A percentile compares a stretch with the other conserved stretches of the same genome.
Evolutionary conservation across 371 early-diverging fungal genomes (phyloP).

Genomic region (Mucor circinelloides): DNA sequence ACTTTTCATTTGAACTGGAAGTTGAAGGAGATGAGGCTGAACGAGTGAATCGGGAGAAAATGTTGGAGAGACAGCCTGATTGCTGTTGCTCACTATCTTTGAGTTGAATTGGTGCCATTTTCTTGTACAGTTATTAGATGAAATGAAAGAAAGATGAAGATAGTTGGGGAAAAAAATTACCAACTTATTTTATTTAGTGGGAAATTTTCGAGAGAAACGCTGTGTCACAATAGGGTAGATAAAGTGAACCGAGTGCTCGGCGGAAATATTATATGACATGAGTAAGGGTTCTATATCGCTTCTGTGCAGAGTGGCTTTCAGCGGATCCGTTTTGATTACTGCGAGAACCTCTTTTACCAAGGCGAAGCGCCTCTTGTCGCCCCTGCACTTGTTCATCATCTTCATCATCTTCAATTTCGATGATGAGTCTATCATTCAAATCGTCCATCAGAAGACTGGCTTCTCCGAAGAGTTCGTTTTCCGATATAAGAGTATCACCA

Average conservation of each 20-base stretch:
- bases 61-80: constrained; percentile 15
- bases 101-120: constrained; percentile 27
- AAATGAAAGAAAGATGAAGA: constrained; percentile 8
- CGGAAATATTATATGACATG: constrained; percentile 19
- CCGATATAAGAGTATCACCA: constrained; percentile 10
- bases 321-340: not conserved
- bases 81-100: constrained; percentile 6
- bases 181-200: constrained; percentile 7
- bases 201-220: not conserved
- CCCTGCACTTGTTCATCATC: not conserved
- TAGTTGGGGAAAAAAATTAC: constrained; percentile 2
- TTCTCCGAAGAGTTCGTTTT: constrained; percentile 15
- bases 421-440: not conserved
- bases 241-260: constrained; percentile 16
- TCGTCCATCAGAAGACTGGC: constrained; percentile 12
- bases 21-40: not conserved
- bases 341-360: not conserved
- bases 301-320: not conserved
- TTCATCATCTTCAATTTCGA: constrained; percentile 11
- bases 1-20: constrained; percentile 14
- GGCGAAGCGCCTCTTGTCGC: not conserved
- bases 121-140: not conserved
- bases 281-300: constrained; percentile 13
- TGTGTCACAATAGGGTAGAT: constrained; percentile 1
- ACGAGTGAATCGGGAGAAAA: constrained; percentile 4